These are phyloP conservation scores for Sorghum bicolor DNA, from an alignment of 176 grass and related monocot species.

Conservation along the genomic window DNA sequence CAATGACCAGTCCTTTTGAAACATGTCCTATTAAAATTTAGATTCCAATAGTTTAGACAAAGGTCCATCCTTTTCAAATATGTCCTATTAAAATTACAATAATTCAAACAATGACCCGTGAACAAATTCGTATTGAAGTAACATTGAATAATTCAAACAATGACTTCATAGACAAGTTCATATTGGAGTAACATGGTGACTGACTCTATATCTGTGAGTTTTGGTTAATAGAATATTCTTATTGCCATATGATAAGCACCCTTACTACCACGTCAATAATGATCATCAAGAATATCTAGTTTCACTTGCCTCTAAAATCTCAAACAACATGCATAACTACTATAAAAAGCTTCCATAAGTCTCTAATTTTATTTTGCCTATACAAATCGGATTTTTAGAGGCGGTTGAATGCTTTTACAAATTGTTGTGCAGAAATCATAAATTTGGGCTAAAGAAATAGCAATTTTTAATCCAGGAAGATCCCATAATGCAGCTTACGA, in stretches of 20 bases:
- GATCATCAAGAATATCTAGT: too few relatives aligned
- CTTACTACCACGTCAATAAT: too few relatives aligned
- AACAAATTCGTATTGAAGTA: neutral
- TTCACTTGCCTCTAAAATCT: too few relatives aligned
- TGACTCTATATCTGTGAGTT: neutral
- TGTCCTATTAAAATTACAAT: neutral
- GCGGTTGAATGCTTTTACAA: too few relatives aligned
- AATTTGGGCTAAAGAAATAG: too few relatives aligned
- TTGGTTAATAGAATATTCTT: neutral
- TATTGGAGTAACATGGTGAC: neutral
- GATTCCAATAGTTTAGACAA: neutral
- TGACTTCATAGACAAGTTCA: neutral
- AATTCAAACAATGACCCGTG: neutral
- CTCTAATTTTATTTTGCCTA: too few relatives aligned
- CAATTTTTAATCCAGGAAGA: too few relatives aligned
- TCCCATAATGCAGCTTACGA: too few relatives aligned
- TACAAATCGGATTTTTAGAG: too few relatives aligned
- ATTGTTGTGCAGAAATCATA: too few relatives aligned
- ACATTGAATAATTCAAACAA: neutral
- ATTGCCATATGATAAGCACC: neutral
- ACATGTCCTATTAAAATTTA: neutral
- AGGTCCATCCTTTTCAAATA: neutral
- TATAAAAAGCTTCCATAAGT: too few relatives aligned
- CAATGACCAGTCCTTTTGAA: neutral
- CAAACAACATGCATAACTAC: too few relatives aligned